phyloP scores from a whole-genome alignment of 768 basidiomycete genomes.

The Lactarius deliciosus region DNA sequence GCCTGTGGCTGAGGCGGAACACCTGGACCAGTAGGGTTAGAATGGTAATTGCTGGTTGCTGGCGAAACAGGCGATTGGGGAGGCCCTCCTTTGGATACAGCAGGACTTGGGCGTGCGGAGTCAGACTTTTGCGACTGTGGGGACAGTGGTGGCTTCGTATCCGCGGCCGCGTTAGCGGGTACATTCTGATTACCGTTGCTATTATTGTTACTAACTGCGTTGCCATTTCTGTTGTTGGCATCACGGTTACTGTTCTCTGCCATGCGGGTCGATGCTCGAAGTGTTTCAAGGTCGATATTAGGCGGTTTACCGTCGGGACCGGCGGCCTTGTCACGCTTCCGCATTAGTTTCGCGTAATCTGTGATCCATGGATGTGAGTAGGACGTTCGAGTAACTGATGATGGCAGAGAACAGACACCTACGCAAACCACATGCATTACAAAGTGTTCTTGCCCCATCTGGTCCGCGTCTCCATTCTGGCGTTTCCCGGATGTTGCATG shows the following conservation, averaged over 20 bases:
- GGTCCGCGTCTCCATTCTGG: slow-evolving; percentile 89
- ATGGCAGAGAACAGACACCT: slow-evolving; percentile 37
- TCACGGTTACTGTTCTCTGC: slow-evolving; percentile 23
- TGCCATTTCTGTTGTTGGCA: slow-evolving; percentile 25
- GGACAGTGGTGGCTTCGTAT: slow-evolving; percentile 17
- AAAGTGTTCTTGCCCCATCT: slow-evolving; percentile 79
- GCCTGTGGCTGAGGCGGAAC: slow-evolving; percentile 21
- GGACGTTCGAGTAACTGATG: slow-evolving; percentile 9
- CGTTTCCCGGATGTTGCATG: slow-evolving; percentile 83
- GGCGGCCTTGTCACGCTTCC: slow-evolving; percentile 68
- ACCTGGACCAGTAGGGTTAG: slow-evolving; percentile 22
- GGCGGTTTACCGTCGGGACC: slow-evolving; percentile 52
- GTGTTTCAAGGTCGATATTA: slow-evolving; percentile 71
- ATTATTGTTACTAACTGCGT: slow-evolving; percentile 14
- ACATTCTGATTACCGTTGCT: slow-evolving; percentile 5
- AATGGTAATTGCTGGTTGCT: slow-evolving; percentile 15
- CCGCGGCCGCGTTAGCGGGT: slow-evolving; percentile 1
- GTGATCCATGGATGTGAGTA: slow-evolving; percentile 6
- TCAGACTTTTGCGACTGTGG: slow-evolving; percentile 23
- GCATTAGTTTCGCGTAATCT: slow-evolving; percentile 85
- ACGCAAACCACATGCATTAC: slow-evolving; percentile 87
- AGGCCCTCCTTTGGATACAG: slow-evolving; percentile 23
- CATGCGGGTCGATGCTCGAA: slow-evolving; percentile 54
- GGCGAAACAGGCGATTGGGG: slow-evolving; percentile 25
- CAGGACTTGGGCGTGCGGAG: slow-evolving; percentile 24